Percentiles rank a stretch among this genome's conserved stretches.
phyloP scores from a whole-genome alignment of 2,329 filamentous ascomycete species.

The Pseudocercospora crystallina region DNA sequence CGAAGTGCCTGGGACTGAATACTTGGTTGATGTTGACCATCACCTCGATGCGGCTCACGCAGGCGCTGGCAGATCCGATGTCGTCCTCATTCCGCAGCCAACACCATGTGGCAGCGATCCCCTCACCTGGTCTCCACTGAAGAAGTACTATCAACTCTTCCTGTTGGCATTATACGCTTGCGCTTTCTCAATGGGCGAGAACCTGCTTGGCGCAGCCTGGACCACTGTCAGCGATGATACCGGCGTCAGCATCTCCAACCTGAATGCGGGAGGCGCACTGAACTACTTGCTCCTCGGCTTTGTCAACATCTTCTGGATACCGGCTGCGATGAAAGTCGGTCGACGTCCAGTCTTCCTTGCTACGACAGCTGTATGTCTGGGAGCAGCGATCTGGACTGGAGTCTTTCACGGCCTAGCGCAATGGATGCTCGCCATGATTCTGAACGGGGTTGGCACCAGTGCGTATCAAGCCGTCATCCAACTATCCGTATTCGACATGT shows the following conservation, averaged over 20 bases:
- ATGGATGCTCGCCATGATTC: conserved; percentile 32
- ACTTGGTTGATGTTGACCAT: neutral
- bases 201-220: conserved; percentile 45
- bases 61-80: neutral
- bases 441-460: conserved; percentile 38
- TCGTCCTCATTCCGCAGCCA: neutral
- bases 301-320: conserved; percentile 45
- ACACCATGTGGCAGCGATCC: neutral
- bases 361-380: conserved; percentile 35
- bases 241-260: conserved; percentile 39
- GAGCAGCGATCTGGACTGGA: conserved; percentile 36
- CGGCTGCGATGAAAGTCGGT: conserved; percentile 39
- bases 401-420: conserved; percentile 31
- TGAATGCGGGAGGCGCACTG: conserved; percentile 44
- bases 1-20: neutral
- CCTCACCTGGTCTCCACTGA: conserved; percentile 30
- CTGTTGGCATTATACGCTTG: conserved; percentile 43
- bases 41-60: neutral
- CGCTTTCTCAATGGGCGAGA: conserved; percentile 43
- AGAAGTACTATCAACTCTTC: conserved; percentile 44
- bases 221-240: conserved; percentile 43
- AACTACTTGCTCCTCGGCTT: conserved; percentile 45
- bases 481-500: conserved; percentile 43
- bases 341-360: conserved; percentile 42
- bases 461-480: conserved; percentile 43